Conservation (phyloP, 2,329 filamentous ascomycete genomes). For the Ceratocystis papillata region DNA sequence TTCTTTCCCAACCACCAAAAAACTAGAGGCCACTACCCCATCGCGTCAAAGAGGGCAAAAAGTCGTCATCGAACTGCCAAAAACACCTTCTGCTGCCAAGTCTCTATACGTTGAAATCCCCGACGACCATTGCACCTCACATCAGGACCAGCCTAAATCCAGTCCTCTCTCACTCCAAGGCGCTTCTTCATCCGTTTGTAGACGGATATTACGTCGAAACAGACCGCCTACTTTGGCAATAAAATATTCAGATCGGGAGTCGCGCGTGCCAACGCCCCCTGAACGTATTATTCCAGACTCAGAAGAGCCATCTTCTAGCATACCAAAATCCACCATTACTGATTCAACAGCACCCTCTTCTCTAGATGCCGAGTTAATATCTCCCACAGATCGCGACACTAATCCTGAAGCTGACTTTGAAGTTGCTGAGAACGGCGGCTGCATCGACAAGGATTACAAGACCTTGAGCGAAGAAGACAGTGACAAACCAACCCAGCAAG, state of each 20-base stretch:
- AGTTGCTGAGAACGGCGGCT: neutral
- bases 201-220: neutral
- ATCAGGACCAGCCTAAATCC: neutral
- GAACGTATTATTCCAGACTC: conserved; percentile 28
- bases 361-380: neutral
- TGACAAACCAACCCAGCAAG: neutral
- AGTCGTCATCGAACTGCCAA: conserved; percentile 9
- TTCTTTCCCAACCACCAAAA: neutral
- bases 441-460: conserved; percentile 4
- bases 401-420: neutral
- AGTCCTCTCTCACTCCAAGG: neutral
- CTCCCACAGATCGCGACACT: neutral
- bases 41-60: neutral
- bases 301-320: conserved; percentile 27
- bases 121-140: neutral
- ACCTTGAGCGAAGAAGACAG: conserved; percentile 9
- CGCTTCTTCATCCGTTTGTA: neutral
- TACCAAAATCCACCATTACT: neutral
- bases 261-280: neutral
- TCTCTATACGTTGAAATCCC: conserved; percentile 1
- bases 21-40: neutral
- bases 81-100: conserved; percentile 2
- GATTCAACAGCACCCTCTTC: conserved; percentile 14
- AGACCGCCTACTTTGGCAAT: too few relatives aligned
- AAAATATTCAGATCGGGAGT: neutral